Evolutionary conservation across 108 stramenopile species (phyloP).

Genomic region (Seminavis robusta): DNA sequence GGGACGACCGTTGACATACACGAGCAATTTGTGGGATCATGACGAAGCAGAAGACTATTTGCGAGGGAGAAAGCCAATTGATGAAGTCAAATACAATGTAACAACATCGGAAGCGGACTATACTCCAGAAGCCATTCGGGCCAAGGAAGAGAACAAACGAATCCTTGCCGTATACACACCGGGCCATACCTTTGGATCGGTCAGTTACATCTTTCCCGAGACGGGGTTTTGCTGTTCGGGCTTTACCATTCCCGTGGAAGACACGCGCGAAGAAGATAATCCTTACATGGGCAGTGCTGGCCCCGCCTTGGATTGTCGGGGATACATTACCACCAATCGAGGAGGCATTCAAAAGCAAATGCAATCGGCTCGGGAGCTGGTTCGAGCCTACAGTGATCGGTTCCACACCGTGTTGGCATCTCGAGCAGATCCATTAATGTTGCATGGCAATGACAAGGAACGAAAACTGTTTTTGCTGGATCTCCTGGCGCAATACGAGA

Average conservation of each 20-base stretch:
- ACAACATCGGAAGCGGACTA: conserved; percentile 29
- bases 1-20: conserved; percentile 52
- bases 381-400: conserved; percentile 63
- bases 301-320: conserved; percentile 69
- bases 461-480: conserved; percentile 18
- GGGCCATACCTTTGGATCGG: conserved; percentile 75
- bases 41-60: conserved; percentile 40
- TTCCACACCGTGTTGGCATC: conserved; percentile 66
- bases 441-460: conserved; percentile 33
- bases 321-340: conserved; percentile 72
- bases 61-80: conserved; percentile 21
- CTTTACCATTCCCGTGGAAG: conserved; percentile 75
- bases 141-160: conserved; percentile 59
- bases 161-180: conserved; percentile 80
- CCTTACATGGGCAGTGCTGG: conserved; percentile 31
- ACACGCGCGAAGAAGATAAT: conserved; percentile 40
- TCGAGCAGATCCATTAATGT: conserved; percentile 61
- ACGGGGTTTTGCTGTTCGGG: conserved; percentile 65
- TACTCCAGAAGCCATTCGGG: conserved; percentile 62
- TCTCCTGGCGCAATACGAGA: conserved; percentile 41
- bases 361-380: conserved; percentile 60
- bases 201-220: conserved; percentile 76
- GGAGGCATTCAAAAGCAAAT: conserved; percentile 67
- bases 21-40: conserved; percentile 74
- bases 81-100: conserved; percentile 10